These are phyloP conservation scores for Colletotrichum sp. DNA, from an alignment of 2,329 filamentous ascomycete genomes.

Conservation along the genomic window DNA sequence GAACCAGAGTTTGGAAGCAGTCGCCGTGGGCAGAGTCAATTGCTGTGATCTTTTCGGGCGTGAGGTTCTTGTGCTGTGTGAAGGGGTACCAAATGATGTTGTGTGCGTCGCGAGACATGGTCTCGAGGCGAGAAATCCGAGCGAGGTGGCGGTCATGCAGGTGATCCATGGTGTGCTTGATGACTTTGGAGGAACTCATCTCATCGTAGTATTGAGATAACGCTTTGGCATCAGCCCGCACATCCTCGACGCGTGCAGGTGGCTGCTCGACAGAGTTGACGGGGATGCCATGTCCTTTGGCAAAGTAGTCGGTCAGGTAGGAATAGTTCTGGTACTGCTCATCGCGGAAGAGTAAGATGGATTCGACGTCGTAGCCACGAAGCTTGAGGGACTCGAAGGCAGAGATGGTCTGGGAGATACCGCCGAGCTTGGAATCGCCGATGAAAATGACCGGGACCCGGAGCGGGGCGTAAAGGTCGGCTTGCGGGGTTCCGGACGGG, in stretches of 20 bases:
- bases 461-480: slow-evolving; percentile 77
- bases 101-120: slow-evolving; percentile 66
- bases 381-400: slow-evolving; percentile 79
- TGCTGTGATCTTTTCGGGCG: slow-evolving; percentile 66
- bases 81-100: slow-evolving; percentile 85
- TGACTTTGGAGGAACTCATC: slow-evolving; percentile 39
- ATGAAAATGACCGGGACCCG: slow-evolving; percentile 77
- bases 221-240: slow-evolving; percentile 53
- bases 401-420: slow-evolving; percentile 80
- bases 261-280: slow-evolving; percentile 65
- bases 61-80: slow-evolving; percentile 75
- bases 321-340: slow-evolving; percentile 69
- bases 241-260: slow-evolving; percentile 49
- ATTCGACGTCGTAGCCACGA: slow-evolving; percentile 79
- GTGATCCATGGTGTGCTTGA: slow-evolving; percentile 51
- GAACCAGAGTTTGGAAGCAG: slow-evolving; percentile 68
- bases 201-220: slow-evolving; percentile 70
- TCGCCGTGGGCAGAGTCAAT: slow-evolving; percentile 85
- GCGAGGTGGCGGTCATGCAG: slow-evolving; percentile 59
- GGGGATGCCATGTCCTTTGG: slow-evolving; percentile 59
- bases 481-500: slow-evolving; percentile 78
- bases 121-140: slow-evolving; percentile 64
- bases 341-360: slow-evolving; percentile 72
- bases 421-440: slow-evolving; percentile 77
- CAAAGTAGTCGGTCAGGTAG: slow-evolving; percentile 74